Conservation (phyloP, 2,329 filamentous ascomycete genomes). For the Trichophyton schoenleinii region DNA sequence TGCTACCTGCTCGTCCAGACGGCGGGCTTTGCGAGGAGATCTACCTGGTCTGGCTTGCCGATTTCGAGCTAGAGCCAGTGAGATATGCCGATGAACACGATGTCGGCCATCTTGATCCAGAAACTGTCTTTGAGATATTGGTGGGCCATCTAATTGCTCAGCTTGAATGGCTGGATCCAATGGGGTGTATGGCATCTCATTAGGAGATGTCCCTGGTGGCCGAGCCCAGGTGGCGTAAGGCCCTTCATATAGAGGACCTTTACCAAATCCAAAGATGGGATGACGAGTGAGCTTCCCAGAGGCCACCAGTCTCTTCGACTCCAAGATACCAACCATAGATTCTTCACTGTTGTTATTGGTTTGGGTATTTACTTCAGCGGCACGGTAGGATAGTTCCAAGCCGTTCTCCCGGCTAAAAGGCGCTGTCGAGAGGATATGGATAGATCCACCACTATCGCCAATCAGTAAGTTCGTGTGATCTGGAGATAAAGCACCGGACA, state of each 20-base stretch:
- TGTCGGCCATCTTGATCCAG: conserved; percentile 5
- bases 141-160: conserved; percentile 22
- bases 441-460: conserved; percentile 44
- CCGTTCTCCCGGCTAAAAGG: conserved; percentile 15
- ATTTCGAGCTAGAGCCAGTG: background rate
- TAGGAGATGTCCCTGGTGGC: conserved; percentile 14
- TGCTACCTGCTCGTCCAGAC: background rate
- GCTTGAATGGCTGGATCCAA: conserved; percentile 18
- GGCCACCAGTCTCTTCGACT: conserved; percentile 16
- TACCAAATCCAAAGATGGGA: conserved; percentile 26
- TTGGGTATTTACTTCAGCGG: background rate
- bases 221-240: conserved; percentile 32
- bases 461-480: conserved; percentile 45
- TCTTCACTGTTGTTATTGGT: background rate
- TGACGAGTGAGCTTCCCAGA: conserved; percentile 25
- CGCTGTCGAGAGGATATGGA: conserved; percentile 39
- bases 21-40: background rate
- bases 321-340: background rate
- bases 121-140: conserved; percentile 3
- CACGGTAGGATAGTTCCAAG: conserved; percentile 19
- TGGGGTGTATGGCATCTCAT: conserved; percentile 15
- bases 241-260: conserved; percentile 30
- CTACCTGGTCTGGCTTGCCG: background rate
- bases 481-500: conserved; percentile 45
- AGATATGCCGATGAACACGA: background rate